phyloP scores from a whole-genome alignment of 1,284 basidiomycete species.

The Baeospora myosura region DNA sequence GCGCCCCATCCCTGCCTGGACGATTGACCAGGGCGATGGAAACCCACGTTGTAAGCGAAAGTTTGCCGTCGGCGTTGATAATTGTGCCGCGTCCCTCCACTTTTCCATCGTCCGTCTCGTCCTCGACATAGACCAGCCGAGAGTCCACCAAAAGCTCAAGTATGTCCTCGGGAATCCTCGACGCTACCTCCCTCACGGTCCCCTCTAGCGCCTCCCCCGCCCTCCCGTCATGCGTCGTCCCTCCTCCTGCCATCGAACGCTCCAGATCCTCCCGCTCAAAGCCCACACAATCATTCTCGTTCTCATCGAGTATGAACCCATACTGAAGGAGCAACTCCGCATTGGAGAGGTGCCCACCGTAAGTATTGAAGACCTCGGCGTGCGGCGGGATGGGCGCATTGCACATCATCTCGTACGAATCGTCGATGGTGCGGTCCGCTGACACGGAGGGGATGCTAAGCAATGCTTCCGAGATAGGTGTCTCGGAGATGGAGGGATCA shows the following conservation, averaged over 20 bases:
- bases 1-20: too few relatives aligned
- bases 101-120: slow-evolving; percentile 20
- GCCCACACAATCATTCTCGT: slow-evolving; percentile 49
- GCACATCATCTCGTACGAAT: slow-evolving; percentile 61
- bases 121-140: slow-evolving; percentile 22
- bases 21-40: too few relatives aligned
- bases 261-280: slow-evolving; percentile 37
- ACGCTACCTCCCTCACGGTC: slow-evolving; percentile 5
- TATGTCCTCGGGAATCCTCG: too few relatives aligned
- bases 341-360: slow-evolving; percentile 68
- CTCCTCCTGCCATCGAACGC: too few relatives aligned
- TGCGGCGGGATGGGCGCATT: slow-evolving; percentile 42
- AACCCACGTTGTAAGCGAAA: slow-evolving; percentile 35
- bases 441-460: slow-evolving; percentile 9
- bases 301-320: slow-evolving; percentile 64
- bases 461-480: slow-evolving; percentile 17
- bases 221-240: slow-evolving; percentile 11
- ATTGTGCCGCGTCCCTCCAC: too few relatives aligned
- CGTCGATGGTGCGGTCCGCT: slow-evolving; percentile 24
- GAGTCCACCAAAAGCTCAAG: too few relatives aligned
- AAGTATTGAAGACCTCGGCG: slow-evolving; percentile 80
- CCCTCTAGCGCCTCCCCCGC: not conserved
- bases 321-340: slow-evolving; percentile 67
- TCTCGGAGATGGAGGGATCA: too few relatives aligned
- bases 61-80: slow-evolving; percentile 35